Evolutionary conservation across 257 asterid genomes (phyloP).

Genomic region (Nicotiana otophora): DNA sequence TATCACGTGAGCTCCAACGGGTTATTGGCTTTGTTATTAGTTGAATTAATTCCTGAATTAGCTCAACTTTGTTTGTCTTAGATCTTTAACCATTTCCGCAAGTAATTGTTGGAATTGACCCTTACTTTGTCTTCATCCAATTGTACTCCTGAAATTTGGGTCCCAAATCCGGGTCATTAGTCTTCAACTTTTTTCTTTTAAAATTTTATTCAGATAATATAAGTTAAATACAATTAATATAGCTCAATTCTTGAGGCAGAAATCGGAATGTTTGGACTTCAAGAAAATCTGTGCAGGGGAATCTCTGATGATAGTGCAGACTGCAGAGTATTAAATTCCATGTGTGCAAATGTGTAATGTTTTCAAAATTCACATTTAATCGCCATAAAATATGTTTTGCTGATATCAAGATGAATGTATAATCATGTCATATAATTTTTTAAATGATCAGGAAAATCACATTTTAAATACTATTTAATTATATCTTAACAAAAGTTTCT

Average conservation of each 20-base stretch:
- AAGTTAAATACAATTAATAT: neutral
- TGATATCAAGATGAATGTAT: too few relatives aligned
- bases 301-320: neutral
- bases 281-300: neutral
- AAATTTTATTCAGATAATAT: neutral
- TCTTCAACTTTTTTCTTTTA: neutral
- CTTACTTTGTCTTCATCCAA: conserved; percentile 12
- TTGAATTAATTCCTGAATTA: conserved; percentile 7
- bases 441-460: too few relatives aligned
- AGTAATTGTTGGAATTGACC: conserved; percentile 16
- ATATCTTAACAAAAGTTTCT: neutral
- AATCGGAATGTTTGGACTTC: neutral
- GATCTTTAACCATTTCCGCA: conserved; percentile 14
- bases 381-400: too few relatives aligned
- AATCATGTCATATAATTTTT: too few relatives aligned
- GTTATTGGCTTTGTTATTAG: neutral
- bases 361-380: neutral
- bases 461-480: too few relatives aligned
- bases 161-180: conserved; percentile 14
- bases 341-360: neutral
- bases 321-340: neutral
- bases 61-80: conserved; percentile 17
- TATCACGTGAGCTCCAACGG: conserved; percentile 32
- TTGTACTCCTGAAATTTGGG: conserved; percentile 21
- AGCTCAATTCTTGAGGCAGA: neutral